A percentile compares a stretch with the other conserved stretches of the same genome.
These are phyloP conservation scores for Daldinia sp. DNA, from an alignment of 2,329 filamentous ascomycete species.

Conservation along the genomic window DNA sequence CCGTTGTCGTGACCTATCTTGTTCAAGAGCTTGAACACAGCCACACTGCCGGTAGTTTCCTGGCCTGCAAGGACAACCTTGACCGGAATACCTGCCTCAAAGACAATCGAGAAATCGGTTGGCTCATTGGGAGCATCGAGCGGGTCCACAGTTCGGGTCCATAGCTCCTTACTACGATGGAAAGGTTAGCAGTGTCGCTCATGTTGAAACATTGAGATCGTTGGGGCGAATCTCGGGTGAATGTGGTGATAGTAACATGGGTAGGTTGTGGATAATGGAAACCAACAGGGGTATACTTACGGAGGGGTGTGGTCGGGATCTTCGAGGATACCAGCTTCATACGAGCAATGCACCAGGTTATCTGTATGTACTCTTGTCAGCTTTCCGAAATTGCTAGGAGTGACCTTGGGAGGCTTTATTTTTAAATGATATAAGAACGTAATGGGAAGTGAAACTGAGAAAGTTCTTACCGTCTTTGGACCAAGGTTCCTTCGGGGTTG, in stretches of 20 bases:
- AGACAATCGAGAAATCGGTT: constrained; percentile 74
- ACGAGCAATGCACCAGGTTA: constrained; percentile 49
- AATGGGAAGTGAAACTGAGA: not conserved
- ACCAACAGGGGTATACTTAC: not conserved
- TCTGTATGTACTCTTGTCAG: constrained; percentile 9
- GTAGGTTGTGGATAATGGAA: too few species aligned
- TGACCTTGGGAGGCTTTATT: not conserved
- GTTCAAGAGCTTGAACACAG: constrained; percentile 77
- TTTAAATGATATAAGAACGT: not conserved
- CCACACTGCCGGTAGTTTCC: constrained; percentile 73
- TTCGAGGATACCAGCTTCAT: constrained; percentile 81
- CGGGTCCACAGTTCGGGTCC: constrained; percentile 77
- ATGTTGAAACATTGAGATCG: not conserved
- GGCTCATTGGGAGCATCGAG: constrained; percentile 74
- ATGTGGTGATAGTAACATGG: not conserved
- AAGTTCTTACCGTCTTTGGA: not conserved
- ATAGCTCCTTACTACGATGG: constrained; percentile 68
- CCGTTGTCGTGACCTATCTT: constrained; percentile 75
- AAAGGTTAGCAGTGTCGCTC: not conserved
- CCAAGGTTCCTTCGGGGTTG: constrained; percentile 70
- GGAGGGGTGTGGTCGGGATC: constrained; percentile 71
- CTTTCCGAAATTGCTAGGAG: not conserved
- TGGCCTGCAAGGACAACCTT: constrained; percentile 59
- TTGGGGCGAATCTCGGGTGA: too few species aligned
- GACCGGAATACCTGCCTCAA: constrained; percentile 77